Conservation (phyloP, 2,329 filamentous ascomycete species). For the Neonectria sp. region DNA sequence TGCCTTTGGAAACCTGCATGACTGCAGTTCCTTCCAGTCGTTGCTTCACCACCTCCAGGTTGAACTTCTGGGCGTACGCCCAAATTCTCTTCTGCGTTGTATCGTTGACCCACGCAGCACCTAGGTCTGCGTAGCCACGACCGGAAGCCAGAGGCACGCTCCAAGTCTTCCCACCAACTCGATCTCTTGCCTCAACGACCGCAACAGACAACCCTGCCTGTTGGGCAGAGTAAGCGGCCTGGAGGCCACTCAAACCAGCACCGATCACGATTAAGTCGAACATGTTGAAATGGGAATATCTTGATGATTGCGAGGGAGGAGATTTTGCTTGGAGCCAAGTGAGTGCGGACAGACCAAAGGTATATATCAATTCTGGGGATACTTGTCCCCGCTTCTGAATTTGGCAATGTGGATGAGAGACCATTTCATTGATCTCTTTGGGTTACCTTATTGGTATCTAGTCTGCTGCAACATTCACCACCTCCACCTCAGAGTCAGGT, state of each 20-base stretch:
- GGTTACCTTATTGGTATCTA: background rate
- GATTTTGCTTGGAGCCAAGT: too few species aligned
- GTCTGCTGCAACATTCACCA: background rate
- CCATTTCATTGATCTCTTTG: background rate
- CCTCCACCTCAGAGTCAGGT: too few species aligned
- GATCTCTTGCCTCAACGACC: conserved; percentile 65
- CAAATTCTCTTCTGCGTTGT: conserved; percentile 64
- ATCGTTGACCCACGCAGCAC: conserved; percentile 74
- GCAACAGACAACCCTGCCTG: conserved; percentile 56
- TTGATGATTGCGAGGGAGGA: background rate
- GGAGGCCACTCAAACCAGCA: conserved; percentile 58
- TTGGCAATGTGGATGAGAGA: conserved; percentile 7
- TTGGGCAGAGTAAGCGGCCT: conserved; percentile 54
- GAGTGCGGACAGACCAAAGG: background rate
- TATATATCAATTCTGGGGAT: background rate
- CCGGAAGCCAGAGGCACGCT: conserved; percentile 51
- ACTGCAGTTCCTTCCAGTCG: conserved; percentile 62
- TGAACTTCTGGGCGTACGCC: conserved; percentile 57
- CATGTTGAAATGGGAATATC: conserved; percentile 10
- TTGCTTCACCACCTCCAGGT: conserved; percentile 61
- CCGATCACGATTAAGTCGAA: conserved; percentile 59
- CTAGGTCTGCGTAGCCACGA: conserved; percentile 63
- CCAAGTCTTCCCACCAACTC: conserved; percentile 68
- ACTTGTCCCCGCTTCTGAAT: background rate
- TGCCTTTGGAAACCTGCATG: conserved; percentile 57